Evolutionary conservation across 306 rosid species (phyloP).

Genomic region (Bauhinia variegata): DNA sequence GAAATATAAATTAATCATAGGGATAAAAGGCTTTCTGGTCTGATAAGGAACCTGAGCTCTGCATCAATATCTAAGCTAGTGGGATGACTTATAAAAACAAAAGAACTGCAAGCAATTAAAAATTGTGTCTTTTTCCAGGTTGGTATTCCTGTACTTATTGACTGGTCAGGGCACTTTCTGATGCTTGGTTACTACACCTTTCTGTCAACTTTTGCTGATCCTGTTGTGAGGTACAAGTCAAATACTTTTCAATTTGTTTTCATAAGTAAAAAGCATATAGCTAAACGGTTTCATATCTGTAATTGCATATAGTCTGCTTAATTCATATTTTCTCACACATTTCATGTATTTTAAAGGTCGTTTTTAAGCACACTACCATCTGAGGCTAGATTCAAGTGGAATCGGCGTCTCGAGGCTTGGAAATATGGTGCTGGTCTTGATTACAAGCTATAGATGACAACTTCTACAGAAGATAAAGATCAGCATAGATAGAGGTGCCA

Average conservation of each 20-base stretch:
- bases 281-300: background rate
- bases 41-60: background rate
- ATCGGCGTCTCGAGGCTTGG: slow-evolving; percentile 85
- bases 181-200: slow-evolving; percentile 83
- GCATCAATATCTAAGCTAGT: slow-evolving; percentile 3
- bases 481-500: slow-evolving; percentile 2
- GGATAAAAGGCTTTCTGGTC: background rate
- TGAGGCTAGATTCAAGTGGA: slow-evolving; percentile 67
- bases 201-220: slow-evolving; percentile 71
- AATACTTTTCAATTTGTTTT: background rate
- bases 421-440: slow-evolving; percentile 96
- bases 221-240: slow-evolving; percentile 66
- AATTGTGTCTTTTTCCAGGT: slow-evolving; percentile 55
- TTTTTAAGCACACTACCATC: slow-evolving; percentile 59
- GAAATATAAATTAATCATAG: background rate
- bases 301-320: slow-evolving; percentile 3
- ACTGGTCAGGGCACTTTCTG: slow-evolving; percentile 80
- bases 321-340: slow-evolving; percentile 24
- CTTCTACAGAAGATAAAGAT: slow-evolving; percentile 7
- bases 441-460: slow-evolving; percentile 58
- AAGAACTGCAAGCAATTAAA: background rate
- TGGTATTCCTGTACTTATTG: slow-evolving; percentile 82
- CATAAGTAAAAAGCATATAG: slow-evolving; percentile 7
- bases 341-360: slow-evolving; percentile 53
- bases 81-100: too few relatives aligned